Evolutionary conservation across 2,329 filamentous ascomycete species (phyloP), one percentile per base, ranked within the genome.

Genomic region (Exophiala viscosa): DNA sequence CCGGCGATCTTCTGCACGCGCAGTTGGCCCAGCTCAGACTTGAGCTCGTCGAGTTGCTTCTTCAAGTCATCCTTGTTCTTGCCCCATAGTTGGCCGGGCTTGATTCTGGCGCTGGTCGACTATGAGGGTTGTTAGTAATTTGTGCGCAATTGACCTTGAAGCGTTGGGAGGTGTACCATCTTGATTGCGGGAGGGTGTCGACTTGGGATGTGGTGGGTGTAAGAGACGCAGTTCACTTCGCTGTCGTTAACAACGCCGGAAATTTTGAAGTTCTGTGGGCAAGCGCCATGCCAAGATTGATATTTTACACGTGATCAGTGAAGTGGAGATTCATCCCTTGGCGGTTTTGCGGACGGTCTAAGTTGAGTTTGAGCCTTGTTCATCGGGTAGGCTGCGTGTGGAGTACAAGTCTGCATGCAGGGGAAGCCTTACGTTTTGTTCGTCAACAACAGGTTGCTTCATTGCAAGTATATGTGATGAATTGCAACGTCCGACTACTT

Each of bases 11-110:
- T 97, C 82, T 96, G 92, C 74, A 95, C 95, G 75, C 93, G 88
- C 72, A 99, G 85, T 81, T 92, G 87, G 73, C 90, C 88, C 67
- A 99, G 86, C 83, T 99, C 95, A 64, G 86, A 85, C 88, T 96
- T 96, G 74, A 96, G 82, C 78, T 96, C 90, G 69, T 85, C 85
- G 72, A 96, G 86, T 78, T 95, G 90, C 84, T 93, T 95, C 74
- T 84, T 84, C 77, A 99, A 84, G 71, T 99, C 95, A 73, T 96
- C 90, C 87, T 97, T 97, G 87, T 84, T 91, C 90, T 99, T 99
- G 81, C 84, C 85, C 93, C 93, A 97, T 78, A 99, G 90, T 80
- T 88, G 84, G 80, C 84, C 84, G 76, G 92, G 86, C 88, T 96
- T 97, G 79, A 99, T 90, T 84, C 85, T 84, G 67, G 76, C 77